Evolutionary conservation across 441 rosid species (phyloP).

Genomic region (Adansonia grandidieri): DNA sequence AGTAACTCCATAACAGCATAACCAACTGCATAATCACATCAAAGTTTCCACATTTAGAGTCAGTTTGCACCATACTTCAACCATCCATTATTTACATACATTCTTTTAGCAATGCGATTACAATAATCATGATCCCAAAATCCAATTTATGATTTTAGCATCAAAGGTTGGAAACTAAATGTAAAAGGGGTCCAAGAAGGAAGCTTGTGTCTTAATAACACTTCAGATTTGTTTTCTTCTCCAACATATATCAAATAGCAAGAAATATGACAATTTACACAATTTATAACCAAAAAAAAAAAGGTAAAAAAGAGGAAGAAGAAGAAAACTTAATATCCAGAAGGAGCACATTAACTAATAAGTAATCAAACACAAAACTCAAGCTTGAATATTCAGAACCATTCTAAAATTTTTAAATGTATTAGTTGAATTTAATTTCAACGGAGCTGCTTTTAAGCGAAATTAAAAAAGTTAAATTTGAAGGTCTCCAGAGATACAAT

Average conservation of each 20-base stretch:
- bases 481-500: background rate
- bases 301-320: background rate
- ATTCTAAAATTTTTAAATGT: background rate
- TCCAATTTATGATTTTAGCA: background rate
- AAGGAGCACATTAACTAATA: background rate
- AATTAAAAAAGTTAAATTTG: background rate
- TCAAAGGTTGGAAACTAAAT: background rate
- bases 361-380: background rate
- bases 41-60: conserved; percentile 28
- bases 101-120: conserved; percentile 6
- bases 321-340: conserved; percentile 18
- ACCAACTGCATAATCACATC: conserved; percentile 55
- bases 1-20: conserved; percentile 89
- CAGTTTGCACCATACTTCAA: background rate
- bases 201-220: background rate
- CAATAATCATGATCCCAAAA: background rate
- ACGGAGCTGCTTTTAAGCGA: background rate
- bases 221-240: conserved; percentile 2
- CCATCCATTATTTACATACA: background rate
- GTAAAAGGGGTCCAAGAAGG: background rate
- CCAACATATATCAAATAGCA: background rate
- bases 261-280: background rate
- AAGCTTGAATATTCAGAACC: background rate
- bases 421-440: background rate
- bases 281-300: too few relatives aligned